phyloP scores from a whole-genome alignment of 306 rosid genomes.

The Dryas alaskensis region DNA sequence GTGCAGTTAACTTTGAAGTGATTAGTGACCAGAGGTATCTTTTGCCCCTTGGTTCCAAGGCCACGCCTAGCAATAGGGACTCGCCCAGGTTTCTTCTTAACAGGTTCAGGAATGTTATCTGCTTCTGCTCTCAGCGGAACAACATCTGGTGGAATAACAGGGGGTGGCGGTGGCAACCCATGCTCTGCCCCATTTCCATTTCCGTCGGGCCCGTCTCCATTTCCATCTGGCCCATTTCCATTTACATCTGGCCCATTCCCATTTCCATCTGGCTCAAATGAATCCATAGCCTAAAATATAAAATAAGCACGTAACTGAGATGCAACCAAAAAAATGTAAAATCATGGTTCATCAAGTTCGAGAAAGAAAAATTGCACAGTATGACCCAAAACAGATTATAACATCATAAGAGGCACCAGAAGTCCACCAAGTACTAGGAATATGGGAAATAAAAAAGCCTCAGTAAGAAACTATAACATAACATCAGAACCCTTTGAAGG shows the following conservation, averaged over 20 bases:
- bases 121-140: conserved; percentile 42
- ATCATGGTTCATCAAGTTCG: not conserved
- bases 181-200: conserved; percentile 29
- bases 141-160: conserved; percentile 60
- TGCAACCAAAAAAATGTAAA: not conserved
- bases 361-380: not conserved
- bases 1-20: conserved; percentile 68
- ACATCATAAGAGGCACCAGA: not conserved
- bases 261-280: conserved; percentile 44
- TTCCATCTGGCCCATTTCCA: not conserved
- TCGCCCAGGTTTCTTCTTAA: conserved; percentile 53
- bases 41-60: conserved; percentile 61
- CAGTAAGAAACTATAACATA: too few species aligned
- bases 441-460: too few species aligned
- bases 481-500: too few species aligned
- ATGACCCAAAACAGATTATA: not conserved
- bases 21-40: conserved; percentile 54
- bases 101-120: conserved; percentile 39
- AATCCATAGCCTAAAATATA: conserved; percentile 47
- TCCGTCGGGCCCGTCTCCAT: not conserved
- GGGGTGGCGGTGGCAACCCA: conserved; percentile 80
- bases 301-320: not conserved
- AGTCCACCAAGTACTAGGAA: too few species aligned
- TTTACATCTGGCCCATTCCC: not conserved
- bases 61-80: conserved; percentile 71